Percentiles rank a stretch among this genome's conserved stretches.
phyloP scores from a whole-genome alignment of 768 basidiomycete species.

The Pleurotus sapidus region DNA sequence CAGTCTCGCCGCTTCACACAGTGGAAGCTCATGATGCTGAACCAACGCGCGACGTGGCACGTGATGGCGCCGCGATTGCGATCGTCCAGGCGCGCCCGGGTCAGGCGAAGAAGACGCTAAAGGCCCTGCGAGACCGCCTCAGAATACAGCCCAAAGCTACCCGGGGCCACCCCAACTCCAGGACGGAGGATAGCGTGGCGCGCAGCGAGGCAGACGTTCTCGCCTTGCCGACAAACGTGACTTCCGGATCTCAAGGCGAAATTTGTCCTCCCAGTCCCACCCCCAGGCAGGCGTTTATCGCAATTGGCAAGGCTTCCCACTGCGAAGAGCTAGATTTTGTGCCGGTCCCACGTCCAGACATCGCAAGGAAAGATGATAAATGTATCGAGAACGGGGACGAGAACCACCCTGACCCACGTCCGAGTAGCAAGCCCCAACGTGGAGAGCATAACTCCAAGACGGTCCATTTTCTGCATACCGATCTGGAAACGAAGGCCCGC shows the following conservation, averaged over 20 bases:
- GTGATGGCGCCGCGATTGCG: neutral
- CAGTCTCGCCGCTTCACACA: neutral
- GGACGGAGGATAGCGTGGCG: constrained; percentile 1
- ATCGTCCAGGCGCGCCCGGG: neutral
- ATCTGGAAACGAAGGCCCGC: neutral
- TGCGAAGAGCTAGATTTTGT: neutral
- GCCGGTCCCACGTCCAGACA: neutral
- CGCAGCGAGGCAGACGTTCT: neutral
- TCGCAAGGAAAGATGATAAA: neutral
- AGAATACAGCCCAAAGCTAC: neutral
- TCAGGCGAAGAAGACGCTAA: neutral
- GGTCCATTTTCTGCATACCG: neutral
- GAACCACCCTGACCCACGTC: no score
- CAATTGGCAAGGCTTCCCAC: neutral
- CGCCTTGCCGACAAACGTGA: neutral
- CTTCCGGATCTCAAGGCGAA: neutral
- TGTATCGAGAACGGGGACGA: neutral
- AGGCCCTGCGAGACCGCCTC: neutral
- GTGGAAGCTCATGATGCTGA: neutral
- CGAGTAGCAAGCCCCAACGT: neutral
- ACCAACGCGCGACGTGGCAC: neutral
- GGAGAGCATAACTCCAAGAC: neutral
- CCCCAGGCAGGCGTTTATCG: neutral
- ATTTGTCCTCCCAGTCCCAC: no score
- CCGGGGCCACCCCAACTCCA: neutral